phyloP scores from a whole-genome alignment of 2,329 filamentous ascomycete genomes.

The Ilyonectria sp. region DNA sequence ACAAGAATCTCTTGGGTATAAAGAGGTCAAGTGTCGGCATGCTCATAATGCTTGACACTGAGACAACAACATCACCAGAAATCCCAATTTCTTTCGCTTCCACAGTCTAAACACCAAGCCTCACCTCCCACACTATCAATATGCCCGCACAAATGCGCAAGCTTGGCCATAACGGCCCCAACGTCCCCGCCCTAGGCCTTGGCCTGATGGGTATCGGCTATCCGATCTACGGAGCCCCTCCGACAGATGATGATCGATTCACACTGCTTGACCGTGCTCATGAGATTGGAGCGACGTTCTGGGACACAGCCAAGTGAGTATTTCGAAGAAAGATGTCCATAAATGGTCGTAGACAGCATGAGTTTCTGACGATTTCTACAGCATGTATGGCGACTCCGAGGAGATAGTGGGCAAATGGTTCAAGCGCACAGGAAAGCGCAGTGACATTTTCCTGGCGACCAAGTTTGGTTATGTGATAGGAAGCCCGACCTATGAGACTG shows the following conservation, averaged over 20 bases:
- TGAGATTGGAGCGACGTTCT: conserved; percentile 62
- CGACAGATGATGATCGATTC: conserved; percentile 63
- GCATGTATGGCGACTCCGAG: conserved; percentile 62
- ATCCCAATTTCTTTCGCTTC: too few species aligned
- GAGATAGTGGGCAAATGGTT: conserved; percentile 64
- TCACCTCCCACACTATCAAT: neutral
- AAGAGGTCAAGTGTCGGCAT: too few species aligned
- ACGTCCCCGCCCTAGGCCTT: conserved; percentile 64
- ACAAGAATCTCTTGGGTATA: too few species aligned
- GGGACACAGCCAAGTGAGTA: conserved; percentile 60
- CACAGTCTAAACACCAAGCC: neutral
- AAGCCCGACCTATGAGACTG: conserved; percentile 14
- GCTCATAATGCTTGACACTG: too few species aligned
- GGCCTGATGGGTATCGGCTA: conserved; percentile 63
- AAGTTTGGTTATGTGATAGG: conserved; percentile 47
- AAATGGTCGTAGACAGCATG: neutral
- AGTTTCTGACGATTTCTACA: conserved; percentile 10
- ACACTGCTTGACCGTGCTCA: conserved; percentile 63
- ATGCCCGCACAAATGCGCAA: conserved; percentile 7
- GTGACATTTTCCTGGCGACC: conserved; percentile 62
- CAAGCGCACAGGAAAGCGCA: conserved; percentile 58
- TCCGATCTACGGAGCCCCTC: conserved; percentile 41
- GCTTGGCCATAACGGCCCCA: conserved; percentile 65
- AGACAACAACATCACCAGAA: too few species aligned
- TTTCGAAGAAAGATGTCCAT: neutral